Percentiles rank a stretch among this genome's conserved stretches.
Conservation (phyloP, 495 filamentous ascomycete genomes). For the Thozetella sp. region DNA sequence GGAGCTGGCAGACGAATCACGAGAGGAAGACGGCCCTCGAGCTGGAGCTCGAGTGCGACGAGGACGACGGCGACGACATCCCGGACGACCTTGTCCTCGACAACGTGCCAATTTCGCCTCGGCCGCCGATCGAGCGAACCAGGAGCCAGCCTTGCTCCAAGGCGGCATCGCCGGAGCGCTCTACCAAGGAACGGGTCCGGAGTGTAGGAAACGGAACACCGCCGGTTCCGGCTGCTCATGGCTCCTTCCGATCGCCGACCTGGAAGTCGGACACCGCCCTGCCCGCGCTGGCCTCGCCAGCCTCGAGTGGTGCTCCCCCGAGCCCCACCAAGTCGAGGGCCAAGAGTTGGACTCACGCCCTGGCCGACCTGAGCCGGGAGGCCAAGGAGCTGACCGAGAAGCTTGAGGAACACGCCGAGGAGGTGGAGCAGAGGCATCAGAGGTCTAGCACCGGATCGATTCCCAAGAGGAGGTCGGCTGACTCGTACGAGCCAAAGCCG, state of each 20-base stretch:
- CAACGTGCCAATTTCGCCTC: conserved; percentile 94
- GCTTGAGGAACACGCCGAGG: conserved; percentile 80
- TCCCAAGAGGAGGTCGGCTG: conserved; percentile 34
- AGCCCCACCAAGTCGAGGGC: conserved; percentile 55
- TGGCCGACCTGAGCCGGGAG: conserved; percentile 82
- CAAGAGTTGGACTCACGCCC: conserved; percentile 83
- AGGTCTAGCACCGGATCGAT: conserved; percentile 31
- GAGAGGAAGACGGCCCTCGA: conserved; percentile 77
- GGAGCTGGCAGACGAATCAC: conserved; percentile 70
- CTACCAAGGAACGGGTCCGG: conserved; percentile 46
- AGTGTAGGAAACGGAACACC: conserved; percentile 58
- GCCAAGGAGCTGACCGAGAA: conserved; percentile 88
- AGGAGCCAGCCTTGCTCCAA: conserved; percentile 50
- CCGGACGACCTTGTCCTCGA: conserved; percentile 89
- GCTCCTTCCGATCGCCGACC: conserved; percentile 46
- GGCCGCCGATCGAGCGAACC: conserved; percentile 67
- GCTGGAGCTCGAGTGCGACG: conserved; percentile 84
- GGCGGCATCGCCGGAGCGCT: conserved; percentile 59
- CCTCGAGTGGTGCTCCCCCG: conserved; percentile 16
- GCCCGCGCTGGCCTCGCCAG: conserved; percentile 17
- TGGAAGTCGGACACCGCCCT: conserved; percentile 41
- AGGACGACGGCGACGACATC: conserved; percentile 83
- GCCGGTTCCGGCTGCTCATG: conserved; percentile 45
- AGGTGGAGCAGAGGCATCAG: conserved; percentile 49
- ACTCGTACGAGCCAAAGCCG: conserved; percentile 53